Conservation (phyloP, 1,284 basidiomycete species). For the Phellopilus nigrolimitatus region DNA sequence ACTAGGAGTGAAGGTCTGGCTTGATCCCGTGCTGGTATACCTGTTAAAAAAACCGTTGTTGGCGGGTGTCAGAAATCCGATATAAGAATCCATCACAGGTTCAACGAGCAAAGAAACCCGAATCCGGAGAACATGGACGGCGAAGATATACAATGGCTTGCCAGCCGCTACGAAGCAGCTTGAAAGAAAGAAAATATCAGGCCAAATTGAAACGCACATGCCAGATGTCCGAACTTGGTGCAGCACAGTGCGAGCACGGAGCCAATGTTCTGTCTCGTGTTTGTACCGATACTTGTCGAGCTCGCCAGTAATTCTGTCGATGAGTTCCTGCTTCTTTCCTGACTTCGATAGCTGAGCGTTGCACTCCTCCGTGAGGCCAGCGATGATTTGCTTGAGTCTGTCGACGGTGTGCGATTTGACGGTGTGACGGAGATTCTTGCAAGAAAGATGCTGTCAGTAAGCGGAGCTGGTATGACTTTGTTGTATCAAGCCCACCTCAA, state of each 20-base stretch:
- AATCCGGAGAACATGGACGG: too few relatives aligned
- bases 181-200: not conserved
- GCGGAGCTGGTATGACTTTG: not conserved
- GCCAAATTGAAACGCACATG: conserved; percentile 44
- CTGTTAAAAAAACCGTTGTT: not conserved
- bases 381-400: conserved; percentile 70
- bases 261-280: conserved; percentile 57
- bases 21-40: conserved; percentile 10
- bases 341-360: conserved; percentile 60
- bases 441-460: conserved; percentile 16
- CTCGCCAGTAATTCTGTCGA: conserved; percentile 57
- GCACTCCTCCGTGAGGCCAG: conserved; percentile 71
- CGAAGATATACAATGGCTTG: too few relatives aligned
- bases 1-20: conserved; percentile 3
- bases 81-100: not conserved
- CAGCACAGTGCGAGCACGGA: conserved; percentile 57
- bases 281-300: conserved; percentile 55
- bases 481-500: conserved; percentile 27
- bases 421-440: conserved; percentile 42
- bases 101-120: not conserved
- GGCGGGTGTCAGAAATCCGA: not conserved
- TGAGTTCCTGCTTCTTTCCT: conserved; percentile 82
- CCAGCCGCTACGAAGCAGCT: not conserved
- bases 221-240: conserved; percentile 55
- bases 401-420: conserved; percentile 66